Percentiles rank a stretch among this genome's conserved stretches.
Conservation (phyloP, 805 yeast species). For the Ogataea angusta region DNA sequence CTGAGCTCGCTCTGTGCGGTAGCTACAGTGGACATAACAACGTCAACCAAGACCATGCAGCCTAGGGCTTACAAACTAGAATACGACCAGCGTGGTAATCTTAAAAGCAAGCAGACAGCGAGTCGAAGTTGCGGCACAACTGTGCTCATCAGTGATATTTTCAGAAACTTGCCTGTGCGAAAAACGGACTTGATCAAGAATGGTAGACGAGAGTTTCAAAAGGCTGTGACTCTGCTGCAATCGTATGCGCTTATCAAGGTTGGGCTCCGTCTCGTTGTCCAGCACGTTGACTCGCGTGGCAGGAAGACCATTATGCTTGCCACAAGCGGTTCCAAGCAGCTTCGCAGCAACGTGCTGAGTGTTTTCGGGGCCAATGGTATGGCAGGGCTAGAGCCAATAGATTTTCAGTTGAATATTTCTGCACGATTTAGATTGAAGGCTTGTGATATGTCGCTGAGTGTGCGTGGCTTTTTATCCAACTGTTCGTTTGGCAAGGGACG, state of each 20-base stretch:
- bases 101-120: constrained; percentile 35
- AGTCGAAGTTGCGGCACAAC: constrained; percentile 71
- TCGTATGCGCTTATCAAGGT: constrained; percentile 63
- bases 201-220: constrained; percentile 66
- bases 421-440: constrained; percentile 24
- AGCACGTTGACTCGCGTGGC: constrained; percentile 45
- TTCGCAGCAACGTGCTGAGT: constrained; percentile 58
- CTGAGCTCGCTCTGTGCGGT: constrained; percentile 66
- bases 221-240: constrained; percentile 60
- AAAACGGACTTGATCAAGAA: constrained; percentile 68
- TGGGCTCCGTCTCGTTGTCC: constrained; percentile 56
- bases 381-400: constrained; percentile 53
- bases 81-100: constrained; percentile 53
- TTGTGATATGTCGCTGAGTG: constrained; percentile 33
- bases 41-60: constrained; percentile 43
- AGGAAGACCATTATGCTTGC: constrained; percentile 55
- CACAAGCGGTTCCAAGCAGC: constrained; percentile 48
- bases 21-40: constrained; percentile 44
- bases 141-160: constrained; percentile 55
- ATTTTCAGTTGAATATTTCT: constrained; percentile 38
- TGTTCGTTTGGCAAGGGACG: constrained; percentile 79
- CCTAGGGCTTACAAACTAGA: constrained; percentile 59
- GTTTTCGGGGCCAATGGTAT: constrained; percentile 70
- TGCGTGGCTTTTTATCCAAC: constrained; percentile 68
- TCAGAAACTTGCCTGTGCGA: constrained; percentile 76